Conservation (phyloP, 345 rosid species). For the Gossypium herbaceum region DNA sequence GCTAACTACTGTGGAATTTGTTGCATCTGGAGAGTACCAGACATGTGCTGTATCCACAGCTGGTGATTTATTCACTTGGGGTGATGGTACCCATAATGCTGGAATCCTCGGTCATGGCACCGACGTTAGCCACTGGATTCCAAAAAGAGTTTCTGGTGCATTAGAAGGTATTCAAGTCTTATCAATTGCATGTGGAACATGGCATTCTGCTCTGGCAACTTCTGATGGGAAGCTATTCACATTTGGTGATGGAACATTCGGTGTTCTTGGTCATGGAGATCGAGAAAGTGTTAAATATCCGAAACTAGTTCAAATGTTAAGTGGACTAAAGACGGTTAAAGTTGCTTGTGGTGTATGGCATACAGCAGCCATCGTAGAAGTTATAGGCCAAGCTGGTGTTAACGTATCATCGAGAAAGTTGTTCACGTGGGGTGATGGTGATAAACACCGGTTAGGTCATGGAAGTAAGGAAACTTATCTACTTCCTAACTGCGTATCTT, state of each 20-base stretch:
- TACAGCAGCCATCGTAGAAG: conserved; percentile 93
- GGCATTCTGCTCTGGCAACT: conserved; percentile 93
- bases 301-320: conserved; percentile 66
- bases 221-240: conserved; percentile 84
- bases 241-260: conserved; percentile 91
- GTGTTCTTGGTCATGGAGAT: conserved; percentile 90
- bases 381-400: conserved; percentile 52
- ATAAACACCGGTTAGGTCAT: conserved; percentile 81
- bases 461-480: conserved; percentile 81
- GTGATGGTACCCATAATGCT: conserved; percentile 76
- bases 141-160: conserved; percentile 78
- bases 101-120: conserved; percentile 91
- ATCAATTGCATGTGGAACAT: conserved; percentile 80
- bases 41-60: conserved; percentile 73
- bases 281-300: conserved; percentile 64
- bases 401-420: conserved; percentile 57
- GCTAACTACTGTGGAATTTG: conserved; percentile 62
- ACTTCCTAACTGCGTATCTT: conserved; percentile 77
- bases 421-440: conserved; percentile 99
- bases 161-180: conserved; percentile 88
- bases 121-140: conserved; percentile 86
- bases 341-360: conserved; percentile 98
- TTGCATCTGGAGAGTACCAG: conserved; percentile 86
- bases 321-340: conserved; percentile 68
- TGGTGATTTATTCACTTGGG: conserved; percentile 89